phyloP scores from a whole-genome alignment of 306 rosid species.

The Rubus idaeus region DNA sequence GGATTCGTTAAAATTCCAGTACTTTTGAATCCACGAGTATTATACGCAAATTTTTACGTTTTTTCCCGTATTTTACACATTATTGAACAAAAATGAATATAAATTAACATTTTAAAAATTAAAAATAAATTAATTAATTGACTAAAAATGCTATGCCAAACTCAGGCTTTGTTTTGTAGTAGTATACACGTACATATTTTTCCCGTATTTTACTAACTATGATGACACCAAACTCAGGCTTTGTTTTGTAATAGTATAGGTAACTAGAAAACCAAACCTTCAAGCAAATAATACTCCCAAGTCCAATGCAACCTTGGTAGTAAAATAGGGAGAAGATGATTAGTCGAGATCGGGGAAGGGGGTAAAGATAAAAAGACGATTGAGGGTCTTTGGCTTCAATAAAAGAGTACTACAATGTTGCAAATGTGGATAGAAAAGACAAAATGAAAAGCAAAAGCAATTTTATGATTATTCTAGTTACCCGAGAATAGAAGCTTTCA shows the following conservation, averaged over 20 bases:
- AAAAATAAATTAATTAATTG: too few species aligned
- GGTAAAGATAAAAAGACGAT: background rate
- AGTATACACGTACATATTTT: too few species aligned
- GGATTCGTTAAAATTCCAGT: too few species aligned
- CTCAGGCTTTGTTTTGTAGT: too few species aligned
- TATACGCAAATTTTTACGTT: too few species aligned
- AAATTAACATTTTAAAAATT: too few species aligned
- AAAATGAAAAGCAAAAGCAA: background rate
- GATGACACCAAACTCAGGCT: background rate
- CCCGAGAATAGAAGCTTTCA: constrained; percentile 11
- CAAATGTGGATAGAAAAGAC: background rate
- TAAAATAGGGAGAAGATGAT: background rate
- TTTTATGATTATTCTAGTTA: background rate
- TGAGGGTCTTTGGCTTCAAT: background rate
- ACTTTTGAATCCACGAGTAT: too few species aligned
- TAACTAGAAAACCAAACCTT: background rate
- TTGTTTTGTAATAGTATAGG: background rate
- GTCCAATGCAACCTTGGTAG: background rate
- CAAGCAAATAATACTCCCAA: background rate
- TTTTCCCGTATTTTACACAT: too few species aligned
- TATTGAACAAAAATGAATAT: too few species aligned
- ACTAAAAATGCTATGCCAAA: too few species aligned
- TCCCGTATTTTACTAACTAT: too few species aligned
- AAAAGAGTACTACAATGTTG: background rate
- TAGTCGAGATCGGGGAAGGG: background rate